These are phyloP conservation scores for Phtheirospermum japonicum DNA, from an alignment of 257 asterid genomes.

Conservation along the genomic window DNA sequence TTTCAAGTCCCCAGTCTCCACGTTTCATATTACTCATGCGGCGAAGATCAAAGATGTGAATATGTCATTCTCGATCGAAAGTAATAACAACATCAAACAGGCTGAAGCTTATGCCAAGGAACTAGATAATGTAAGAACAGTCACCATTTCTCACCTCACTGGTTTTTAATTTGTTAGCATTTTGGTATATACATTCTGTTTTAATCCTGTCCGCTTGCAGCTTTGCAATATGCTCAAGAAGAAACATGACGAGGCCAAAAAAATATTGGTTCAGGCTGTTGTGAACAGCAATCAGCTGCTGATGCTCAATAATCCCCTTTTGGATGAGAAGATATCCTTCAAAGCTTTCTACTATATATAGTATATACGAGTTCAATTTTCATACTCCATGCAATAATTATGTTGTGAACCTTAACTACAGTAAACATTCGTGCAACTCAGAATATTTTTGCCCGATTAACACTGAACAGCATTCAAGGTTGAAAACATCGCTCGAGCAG, in stretches of 20 bases:
- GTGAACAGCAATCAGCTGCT: conserved; percentile 82
- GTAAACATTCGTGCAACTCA: conserved; percentile 55
- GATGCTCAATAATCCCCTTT: conserved; percentile 68
- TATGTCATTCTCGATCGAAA: conserved; percentile 38
- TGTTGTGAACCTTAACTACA: conserved; percentile 44
- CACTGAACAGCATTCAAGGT: conserved; percentile 26
- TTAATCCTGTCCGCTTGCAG: conserved; percentile 40
- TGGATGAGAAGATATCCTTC: conserved; percentile 86
- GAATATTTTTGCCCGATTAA: conserved; percentile 49
- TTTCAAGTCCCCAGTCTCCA: conserved; percentile 30
- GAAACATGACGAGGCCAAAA: conserved; percentile 83
- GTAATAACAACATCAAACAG: conserved; percentile 52
- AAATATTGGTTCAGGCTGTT: conserved; percentile 59
- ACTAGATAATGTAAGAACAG: conserved; percentile 65
- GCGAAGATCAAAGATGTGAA: conserved; percentile 42
- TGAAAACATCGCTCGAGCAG: conserved; percentile 27
- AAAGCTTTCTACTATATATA: conserved; percentile 8
- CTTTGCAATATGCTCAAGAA: conserved; percentile 72
- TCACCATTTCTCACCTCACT: conserved; percentile 13
- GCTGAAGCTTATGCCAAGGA: conserved; percentile 73
- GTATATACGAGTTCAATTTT: conserved; percentile 13
- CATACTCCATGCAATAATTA: not conserved
- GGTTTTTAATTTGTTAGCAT: conserved; percentile 12
- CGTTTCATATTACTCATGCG: conserved; percentile 29
- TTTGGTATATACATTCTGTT: not conserved